These are phyloP conservation scores for Auriscalpium orientale DNA, from an alignment of 768 basidiomycete genomes.

Conservation along the genomic window DNA sequence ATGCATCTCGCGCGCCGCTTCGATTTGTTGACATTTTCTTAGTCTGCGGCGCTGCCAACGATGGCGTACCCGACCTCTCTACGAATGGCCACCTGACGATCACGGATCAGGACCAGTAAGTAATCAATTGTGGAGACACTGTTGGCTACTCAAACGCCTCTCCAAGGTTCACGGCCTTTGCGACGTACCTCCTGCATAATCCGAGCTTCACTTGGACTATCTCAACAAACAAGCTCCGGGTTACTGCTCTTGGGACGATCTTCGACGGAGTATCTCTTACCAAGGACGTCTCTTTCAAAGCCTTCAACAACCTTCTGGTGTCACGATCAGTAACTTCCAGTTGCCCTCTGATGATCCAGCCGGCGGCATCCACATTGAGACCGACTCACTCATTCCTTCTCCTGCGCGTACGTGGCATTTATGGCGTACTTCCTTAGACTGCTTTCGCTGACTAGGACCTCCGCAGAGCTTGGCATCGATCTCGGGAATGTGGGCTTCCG, in stretches of 20 bases:
- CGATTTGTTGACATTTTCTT: background rate
- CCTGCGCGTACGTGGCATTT: conserved; percentile 45
- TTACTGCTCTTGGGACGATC: conserved; percentile 60
- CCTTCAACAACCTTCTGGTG: conserved; percentile 64
- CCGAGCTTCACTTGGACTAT: conserved; percentile 64
- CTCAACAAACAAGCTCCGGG: conserved; percentile 52
- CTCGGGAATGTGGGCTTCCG: conserved; percentile 60
- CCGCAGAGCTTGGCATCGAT: conserved; percentile 58
- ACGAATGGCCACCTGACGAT: conserved; percentile 48
- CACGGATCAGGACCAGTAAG: conserved; percentile 42
- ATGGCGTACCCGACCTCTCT: conserved; percentile 56
- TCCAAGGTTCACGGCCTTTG: conserved; percentile 54
- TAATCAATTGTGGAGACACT: background rate
- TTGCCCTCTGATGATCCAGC: conserved; percentile 60
- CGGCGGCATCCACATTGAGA: conserved; percentile 66
- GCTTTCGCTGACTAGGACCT: background rate
- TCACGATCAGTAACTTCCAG: conserved; percentile 64
- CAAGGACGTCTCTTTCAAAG: conserved; percentile 57
- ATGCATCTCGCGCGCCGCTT: no score
- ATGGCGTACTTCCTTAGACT: background rate
- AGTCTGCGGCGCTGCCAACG: conserved; percentile 65
- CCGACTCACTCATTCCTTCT: conserved; percentile 59
- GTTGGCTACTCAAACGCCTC: background rate
- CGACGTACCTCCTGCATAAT: conserved; percentile 58
- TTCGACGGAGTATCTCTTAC: conserved; percentile 58